Evolutionary conservation across 768 basidiomycete species (phyloP).

Genomic region (Xanthoconium purpureum): DNA sequence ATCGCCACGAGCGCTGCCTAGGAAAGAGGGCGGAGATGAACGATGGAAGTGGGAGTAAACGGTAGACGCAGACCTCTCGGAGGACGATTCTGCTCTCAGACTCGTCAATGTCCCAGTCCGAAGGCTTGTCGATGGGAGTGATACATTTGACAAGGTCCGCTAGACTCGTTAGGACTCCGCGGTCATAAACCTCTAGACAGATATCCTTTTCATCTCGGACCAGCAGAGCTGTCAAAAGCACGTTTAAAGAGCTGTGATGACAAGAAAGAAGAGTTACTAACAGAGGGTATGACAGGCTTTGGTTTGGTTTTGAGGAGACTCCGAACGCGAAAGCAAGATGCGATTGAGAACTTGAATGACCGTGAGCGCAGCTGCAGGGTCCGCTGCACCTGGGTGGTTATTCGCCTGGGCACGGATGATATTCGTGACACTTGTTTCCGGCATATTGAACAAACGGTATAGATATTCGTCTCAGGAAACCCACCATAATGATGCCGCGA

Average conservation of each 20-base stretch:
- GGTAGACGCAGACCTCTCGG: conserved; percentile 52
- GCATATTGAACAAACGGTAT: background rate
- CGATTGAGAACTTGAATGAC: conserved; percentile 72
- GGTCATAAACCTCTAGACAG: conserved; percentile 67
- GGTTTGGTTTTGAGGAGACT: conserved; percentile 45
- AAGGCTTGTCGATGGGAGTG: conserved; percentile 44
- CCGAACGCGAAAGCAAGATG: conserved; percentile 45
- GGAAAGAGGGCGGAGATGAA: background rate
- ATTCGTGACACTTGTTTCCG: conserved; percentile 49
- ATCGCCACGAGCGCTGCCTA: conserved; percentile 74
- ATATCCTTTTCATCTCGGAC: conserved; percentile 68
- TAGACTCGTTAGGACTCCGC: conserved; percentile 59
- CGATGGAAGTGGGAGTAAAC: background rate
- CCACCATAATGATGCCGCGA: conserved; percentile 71
- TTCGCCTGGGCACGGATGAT: conserved; percentile 52
- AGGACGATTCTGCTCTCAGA: conserved; percentile 52
- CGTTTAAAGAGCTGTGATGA: background rate
- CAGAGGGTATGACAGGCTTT: conserved; percentile 77
- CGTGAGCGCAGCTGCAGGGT: conserved; percentile 49
- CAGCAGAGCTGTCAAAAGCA: conserved; percentile 47
- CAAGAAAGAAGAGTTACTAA: conserved; percentile 35
- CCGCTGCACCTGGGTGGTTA: conserved; percentile 32
- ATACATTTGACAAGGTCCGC: conserved; percentile 49
- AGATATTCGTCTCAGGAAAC: conserved; percentile 2
- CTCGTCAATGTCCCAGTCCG: conserved; percentile 68